Percentiles rank a stretch among this genome's conserved stretches.
Conservation (phyloP, 495 filamentous ascomycete species). For the Rostrohypoxylon terebratum region DNA sequence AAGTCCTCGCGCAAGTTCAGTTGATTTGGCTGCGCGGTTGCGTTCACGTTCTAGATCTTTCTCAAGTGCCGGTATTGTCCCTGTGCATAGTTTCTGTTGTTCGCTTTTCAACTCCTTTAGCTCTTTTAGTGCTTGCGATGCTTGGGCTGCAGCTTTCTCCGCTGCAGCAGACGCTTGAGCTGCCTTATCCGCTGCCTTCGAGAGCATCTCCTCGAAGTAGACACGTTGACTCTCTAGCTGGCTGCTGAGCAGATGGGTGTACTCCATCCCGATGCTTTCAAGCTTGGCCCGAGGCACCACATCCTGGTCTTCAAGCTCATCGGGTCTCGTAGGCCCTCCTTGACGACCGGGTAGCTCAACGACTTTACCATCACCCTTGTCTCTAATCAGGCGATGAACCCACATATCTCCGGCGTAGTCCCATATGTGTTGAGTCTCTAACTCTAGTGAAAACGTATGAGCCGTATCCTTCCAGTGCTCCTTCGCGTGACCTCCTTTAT, state of each 20-base stretch:
- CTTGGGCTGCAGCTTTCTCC: constrained; percentile 68
- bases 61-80: constrained; percentile 74
- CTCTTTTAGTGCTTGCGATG: constrained; percentile 62
- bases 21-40: constrained; percentile 74
- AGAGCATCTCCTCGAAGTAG: constrained; percentile 94
- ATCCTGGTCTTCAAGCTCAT: constrained; percentile 64
- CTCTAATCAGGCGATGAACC: constrained; percentile 93
- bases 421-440: constrained; percentile 94
- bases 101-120: constrained; percentile 65
- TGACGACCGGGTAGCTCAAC: constrained; percentile 76
- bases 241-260: constrained; percentile 89
- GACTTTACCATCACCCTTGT: constrained; percentile 89
- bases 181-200: constrained; percentile 92
- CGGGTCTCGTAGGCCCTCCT: constrained; percentile 38
- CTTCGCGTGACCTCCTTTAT: constrained; percentile 93
- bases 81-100: constrained; percentile 65
- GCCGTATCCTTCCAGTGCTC: constrained; percentile 89
- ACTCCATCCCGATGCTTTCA: constrained; percentile 91
- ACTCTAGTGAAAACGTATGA: constrained; percentile 92
- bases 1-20: constrained; percentile 78
- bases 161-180: constrained; percentile 75
- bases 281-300: constrained; percentile 90
- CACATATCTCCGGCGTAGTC: constrained; percentile 96
- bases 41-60: constrained; percentile 75
- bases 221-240: constrained; percentile 92